A percentile compares a stretch with the other conserved stretches of the same genome.
Evolutionary conservation across 305 asterid species (phyloP).

Genomic region (Fraxinus velutina): DNA sequence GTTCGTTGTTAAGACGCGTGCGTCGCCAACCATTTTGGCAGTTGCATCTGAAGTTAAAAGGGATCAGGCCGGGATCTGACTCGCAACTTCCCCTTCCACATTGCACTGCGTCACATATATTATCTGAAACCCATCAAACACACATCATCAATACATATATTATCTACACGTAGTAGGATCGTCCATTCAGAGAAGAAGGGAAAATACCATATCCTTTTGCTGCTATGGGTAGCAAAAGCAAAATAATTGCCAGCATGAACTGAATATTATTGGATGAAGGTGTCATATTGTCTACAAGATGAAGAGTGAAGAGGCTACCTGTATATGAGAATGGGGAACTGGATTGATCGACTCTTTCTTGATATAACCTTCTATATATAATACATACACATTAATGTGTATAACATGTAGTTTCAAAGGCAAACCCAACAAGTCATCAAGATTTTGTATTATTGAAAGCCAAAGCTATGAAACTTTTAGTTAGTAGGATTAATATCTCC

Average conservation of each 20-base stretch:
- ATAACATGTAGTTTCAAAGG: background rate
- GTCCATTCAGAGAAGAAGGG: constrained; percentile 26
- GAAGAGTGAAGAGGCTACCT: background rate
- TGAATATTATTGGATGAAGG: constrained; percentile 1
- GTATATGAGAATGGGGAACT: background rate
- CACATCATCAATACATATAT: background rate
- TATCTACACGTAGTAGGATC: background rate
- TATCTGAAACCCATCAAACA: constrained; percentile 24
- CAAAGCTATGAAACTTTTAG: background rate
- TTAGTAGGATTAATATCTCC: background rate
- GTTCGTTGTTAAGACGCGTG: constrained; percentile 40
- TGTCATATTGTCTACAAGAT: background rate
- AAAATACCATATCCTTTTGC: constrained; percentile 35
- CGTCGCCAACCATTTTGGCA: constrained; percentile 69
- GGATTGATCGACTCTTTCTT: constrained; percentile 23
- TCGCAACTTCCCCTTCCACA: constrained; percentile 77
- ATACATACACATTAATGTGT: background rate
- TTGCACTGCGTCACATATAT: constrained; percentile 49
- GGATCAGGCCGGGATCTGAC: constrained; percentile 29
- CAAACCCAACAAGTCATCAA: background rate
- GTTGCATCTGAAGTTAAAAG: constrained; percentile 56
- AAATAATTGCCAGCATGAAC: constrained; percentile 22
- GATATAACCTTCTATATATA: constrained; percentile 27
- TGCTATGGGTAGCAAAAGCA: constrained; percentile 34
- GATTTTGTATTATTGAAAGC: background rate